A percentile compares a stretch with the other conserved stretches of the same genome.
Conservation (phyloP, 495 filamentous ascomycete genomes). For the Penicillium ucsense region DNA sequence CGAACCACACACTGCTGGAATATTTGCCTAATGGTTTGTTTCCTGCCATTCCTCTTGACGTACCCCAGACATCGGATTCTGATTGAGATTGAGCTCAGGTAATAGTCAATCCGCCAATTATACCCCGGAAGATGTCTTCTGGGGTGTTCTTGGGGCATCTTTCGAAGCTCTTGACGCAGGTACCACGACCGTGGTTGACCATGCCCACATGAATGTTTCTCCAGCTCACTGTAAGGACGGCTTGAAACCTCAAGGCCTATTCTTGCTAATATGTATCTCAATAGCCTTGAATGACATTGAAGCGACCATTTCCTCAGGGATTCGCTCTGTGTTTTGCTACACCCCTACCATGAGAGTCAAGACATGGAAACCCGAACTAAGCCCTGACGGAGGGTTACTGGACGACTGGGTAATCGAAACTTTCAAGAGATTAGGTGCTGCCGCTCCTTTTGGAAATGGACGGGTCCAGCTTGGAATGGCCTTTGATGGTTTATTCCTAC, state of each 20-base stretch:
- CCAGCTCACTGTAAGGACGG: constrained; percentile 23
- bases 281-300: constrained; percentile 26
- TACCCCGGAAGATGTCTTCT: constrained; percentile 41
- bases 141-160: constrained; percentile 42
- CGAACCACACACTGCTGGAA: constrained; percentile 29
- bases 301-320: constrained; percentile 35
- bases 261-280: too few species aligned
- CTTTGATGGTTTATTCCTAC: constrained; percentile 29
- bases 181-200: constrained; percentile 49
- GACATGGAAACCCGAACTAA: constrained; percentile 26
- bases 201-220: constrained; percentile 41
- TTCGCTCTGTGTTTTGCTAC: constrained; percentile 41
- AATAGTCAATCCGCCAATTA: constrained; percentile 26
- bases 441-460: constrained; percentile 27
- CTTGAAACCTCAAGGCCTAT: too few species aligned
- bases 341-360: constrained; percentile 22
- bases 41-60: too few species aligned
- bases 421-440: constrained; percentile 20
- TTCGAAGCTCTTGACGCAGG: constrained; percentile 46
- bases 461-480: constrained; percentile 32
- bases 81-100: background rate
- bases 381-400: constrained; percentile 18
- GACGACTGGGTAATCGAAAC: constrained; percentile 31
- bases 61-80: too few species aligned
- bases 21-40: constrained; percentile 23